Conservation (phyloP, 192 early-diverging fungal species). For the Coemansia sp. region DNA sequence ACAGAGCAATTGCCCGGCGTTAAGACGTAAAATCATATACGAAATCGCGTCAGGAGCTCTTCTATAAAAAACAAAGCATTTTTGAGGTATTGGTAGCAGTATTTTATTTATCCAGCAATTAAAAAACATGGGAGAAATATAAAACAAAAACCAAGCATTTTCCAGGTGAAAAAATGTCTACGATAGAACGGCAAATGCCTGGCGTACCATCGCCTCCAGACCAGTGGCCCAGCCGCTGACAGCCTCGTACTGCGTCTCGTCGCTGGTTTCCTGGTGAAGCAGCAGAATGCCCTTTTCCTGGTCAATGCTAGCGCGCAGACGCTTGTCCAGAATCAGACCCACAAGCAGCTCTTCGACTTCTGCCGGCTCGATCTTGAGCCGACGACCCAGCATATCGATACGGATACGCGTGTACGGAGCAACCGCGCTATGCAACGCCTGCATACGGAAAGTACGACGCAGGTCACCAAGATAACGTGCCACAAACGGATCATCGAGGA, state of each 20-base stretch:
- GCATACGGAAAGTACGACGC: constrained; percentile 88
- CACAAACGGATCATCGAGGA: constrained; percentile 91
- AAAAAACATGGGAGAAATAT: not conserved
- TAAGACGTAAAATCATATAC: constrained; percentile 71
- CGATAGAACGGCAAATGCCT: constrained; percentile 4
- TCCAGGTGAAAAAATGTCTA: not conserved
- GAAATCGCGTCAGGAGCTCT: constrained; percentile 67
- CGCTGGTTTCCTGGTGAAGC: constrained; percentile 34
- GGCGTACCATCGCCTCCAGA: constrained; percentile 25
- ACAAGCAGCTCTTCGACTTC: constrained; percentile 89
- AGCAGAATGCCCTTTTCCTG: constrained; percentile 67
- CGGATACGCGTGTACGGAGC: constrained; percentile 92
- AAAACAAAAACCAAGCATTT: not conserved
- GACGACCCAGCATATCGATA: constrained; percentile 76
- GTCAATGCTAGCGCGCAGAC: constrained; percentile 83
- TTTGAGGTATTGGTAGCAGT: not conserved
- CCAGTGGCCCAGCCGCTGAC: constrained; percentile 35
- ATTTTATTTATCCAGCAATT: not conserved
- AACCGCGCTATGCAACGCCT: constrained; percentile 81
- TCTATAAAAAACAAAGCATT: not conserved
- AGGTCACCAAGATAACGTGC: constrained; percentile 88
- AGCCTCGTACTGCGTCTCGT: constrained; percentile 37
- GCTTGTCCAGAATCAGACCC: constrained; percentile 83
- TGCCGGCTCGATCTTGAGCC: constrained; percentile 72
- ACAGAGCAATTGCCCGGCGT: constrained; percentile 69